A percentile compares a stretch with the other conserved stretches of the same genome.
Evolutionary conservation across 1,284 basidiomycete genomes (phyloP).

Genomic region (Cutaneotrichosporon sp.): DNA sequence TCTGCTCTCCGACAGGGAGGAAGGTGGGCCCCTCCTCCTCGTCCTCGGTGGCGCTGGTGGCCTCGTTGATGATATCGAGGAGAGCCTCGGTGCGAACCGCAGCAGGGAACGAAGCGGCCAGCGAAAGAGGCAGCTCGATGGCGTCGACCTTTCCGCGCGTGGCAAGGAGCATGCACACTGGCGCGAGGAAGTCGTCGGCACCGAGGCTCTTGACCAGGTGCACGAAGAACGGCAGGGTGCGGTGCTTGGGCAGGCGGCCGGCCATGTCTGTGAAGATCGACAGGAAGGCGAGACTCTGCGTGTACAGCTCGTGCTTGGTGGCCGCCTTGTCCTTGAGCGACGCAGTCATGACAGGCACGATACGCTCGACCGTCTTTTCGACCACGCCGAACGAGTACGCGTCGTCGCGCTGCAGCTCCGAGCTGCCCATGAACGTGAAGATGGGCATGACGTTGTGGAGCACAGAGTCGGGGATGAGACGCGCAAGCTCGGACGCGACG

Average conservation of each 20-base stretch:
- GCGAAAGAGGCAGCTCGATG: slow-evolving; percentile 63
- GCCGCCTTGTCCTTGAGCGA: slow-evolving; percentile 64
- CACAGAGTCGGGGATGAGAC: slow-evolving; percentile 83
- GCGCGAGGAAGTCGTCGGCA: slow-evolving; percentile 74
- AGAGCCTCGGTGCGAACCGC: slow-evolving; percentile 60
- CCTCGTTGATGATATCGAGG: slow-evolving; percentile 67
- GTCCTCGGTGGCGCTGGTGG: slow-evolving; percentile 59
- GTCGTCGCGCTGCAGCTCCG: slow-evolving; percentile 94
- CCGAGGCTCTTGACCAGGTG: slow-evolving; percentile 87
- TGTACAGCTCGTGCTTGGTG: slow-evolving; percentile 62
- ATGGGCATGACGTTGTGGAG: slow-evolving; percentile 97
- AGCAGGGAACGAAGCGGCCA: slow-evolving; percentile 63
- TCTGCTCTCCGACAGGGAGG: slow-evolving; percentile 7
- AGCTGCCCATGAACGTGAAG: slow-evolving; percentile 98
- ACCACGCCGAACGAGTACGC: slow-evolving; percentile 92
- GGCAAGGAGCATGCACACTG: slow-evolving; percentile 79
- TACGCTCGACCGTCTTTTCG: slow-evolving; percentile 88
- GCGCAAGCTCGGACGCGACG: slow-evolving; percentile 80
- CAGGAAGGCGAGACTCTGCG: slow-evolving; percentile 53
- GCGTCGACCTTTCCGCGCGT: slow-evolving; percentile 59
- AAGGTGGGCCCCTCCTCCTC: slow-evolving; percentile 33
- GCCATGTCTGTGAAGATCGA: slow-evolving; percentile 55
- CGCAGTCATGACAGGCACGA: slow-evolving; percentile 87
- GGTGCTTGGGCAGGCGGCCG: slow-evolving; percentile 51
- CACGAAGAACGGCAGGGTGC: slow-evolving; percentile 69